These are phyloP conservation scores for Pistacia vera DNA, from an alignment of 345 rosid genomes.

Conservation along the genomic window DNA sequence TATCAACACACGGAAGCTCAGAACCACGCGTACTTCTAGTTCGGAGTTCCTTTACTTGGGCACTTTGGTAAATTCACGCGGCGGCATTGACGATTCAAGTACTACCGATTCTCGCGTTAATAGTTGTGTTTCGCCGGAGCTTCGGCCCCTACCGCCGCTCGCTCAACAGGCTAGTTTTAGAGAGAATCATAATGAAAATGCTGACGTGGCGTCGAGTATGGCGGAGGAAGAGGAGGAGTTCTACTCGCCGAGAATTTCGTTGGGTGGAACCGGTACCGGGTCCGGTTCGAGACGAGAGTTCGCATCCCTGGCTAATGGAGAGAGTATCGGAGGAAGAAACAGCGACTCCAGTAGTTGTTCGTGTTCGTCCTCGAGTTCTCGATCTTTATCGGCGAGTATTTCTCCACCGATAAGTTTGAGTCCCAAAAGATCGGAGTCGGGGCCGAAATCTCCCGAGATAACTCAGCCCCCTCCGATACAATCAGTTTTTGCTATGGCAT, in stretches of 20 bases:
- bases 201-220: constrained; percentile 42
- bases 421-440: constrained; percentile 58
- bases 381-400: constrained; percentile 79
- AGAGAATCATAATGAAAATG: constrained; percentile 34
- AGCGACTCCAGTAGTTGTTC: constrained; percentile 57
- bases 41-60: constrained; percentile 93
- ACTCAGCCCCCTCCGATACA: constrained; percentile 19
- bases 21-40: constrained; percentile 44
- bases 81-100: constrained; percentile 33
- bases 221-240: constrained; percentile 70
- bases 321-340: constrained; percentile 36
- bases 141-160: constrained; percentile 89
- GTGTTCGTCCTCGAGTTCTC: constrained; percentile 66
- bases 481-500: constrained; percentile 22
- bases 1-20: constrained; percentile 35
- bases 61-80: constrained; percentile 55
- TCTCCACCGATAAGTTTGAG: constrained; percentile 79
- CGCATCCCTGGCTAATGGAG: constrained; percentile 28
- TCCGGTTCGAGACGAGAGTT: constrained; percentile 70
- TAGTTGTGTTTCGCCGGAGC: constrained; percentile 70
- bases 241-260: constrained; percentile 86
- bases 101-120: constrained; percentile 16
- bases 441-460: constrained; percentile 51
- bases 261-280: constrained; percentile 65
- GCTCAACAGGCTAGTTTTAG: constrained; percentile 46